Percentiles rank a stretch among this genome's conserved stretches.
phyloP scores from a whole-genome alignment of 805 yeast genomes.

The Kuraishia hungarica region DNA sequence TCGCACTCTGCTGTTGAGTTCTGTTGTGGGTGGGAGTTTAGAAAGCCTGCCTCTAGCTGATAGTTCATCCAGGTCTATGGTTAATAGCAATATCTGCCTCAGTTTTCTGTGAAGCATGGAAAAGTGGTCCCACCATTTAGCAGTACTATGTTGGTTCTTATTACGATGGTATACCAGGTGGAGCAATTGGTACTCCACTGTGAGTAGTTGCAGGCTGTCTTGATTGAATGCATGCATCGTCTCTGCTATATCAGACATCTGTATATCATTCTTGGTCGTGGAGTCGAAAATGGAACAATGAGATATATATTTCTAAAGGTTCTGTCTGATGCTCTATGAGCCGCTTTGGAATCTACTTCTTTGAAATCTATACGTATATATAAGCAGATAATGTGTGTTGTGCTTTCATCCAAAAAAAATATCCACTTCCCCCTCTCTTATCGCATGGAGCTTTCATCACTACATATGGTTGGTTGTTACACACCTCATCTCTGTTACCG shows the following conservation, averaged over 20 bases:
- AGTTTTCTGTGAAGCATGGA: constrained; percentile 52
- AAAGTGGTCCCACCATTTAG: constrained; percentile 72
- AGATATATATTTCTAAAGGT: not conserved
- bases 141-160: constrained; percentile 65
- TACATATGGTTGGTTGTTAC: not conserved
- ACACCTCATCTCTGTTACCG: not conserved
- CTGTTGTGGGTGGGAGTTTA: not conserved
- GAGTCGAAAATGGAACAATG: not conserved
- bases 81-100: constrained; percentile 27
- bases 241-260: not conserved
- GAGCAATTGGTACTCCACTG: constrained; percentile 47
- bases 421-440: not conserved
- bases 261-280: not conserved
- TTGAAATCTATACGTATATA: no score
- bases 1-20: constrained; percentile 3
- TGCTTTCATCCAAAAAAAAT: not conserved
- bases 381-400: no score
- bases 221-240: not conserved
- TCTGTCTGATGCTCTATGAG: no score
- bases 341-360: no score
- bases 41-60: not conserved
- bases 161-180: constrained; percentile 64
- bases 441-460: not conserved
- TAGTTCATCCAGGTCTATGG: constrained; percentile 17
- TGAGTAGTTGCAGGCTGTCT: constrained; percentile 9